Base-by-base conservation (phyloP, 2,329 filamentous ascomycete species). In the Fusarium equiseti region DNA sequence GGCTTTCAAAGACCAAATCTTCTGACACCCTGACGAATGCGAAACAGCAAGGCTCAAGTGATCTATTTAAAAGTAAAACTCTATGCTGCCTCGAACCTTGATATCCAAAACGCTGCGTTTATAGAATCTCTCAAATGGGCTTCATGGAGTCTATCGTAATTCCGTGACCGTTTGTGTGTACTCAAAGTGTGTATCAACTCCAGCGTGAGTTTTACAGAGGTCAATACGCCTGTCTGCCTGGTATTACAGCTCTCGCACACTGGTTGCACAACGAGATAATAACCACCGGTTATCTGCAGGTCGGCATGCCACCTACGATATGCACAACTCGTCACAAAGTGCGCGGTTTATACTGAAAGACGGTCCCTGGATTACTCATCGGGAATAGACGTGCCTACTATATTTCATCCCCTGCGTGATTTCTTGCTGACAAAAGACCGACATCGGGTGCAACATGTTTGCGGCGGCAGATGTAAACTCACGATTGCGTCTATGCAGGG, bases 401-500 rank as follows among this genome's bases (percentile, higher is more conserved):
- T 35, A 27, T 16, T 52, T 9, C 32, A 51, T 31, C 31, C n/a
- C 20, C 18, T 52, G 35, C 35, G 32, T 24, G 38, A 42, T 52
- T 52, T 52, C 50, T 5, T 27, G 24, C 7, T 22, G 11, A n/a
- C 44, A 43, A 61, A 27, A 51, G 31, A 26, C 63, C 63, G 54
- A 48, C 48, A 69, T 61, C 31, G 52, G 60, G 60, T 61, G 50
- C 35, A 58, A 50, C 59, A 54, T 68, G 29, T 42, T 68, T 40
- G 35, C 42, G 48, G 45, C 49, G 51, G 42, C 24, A 20, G 35
- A 22, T 20, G 27, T 29, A 43, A 38, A 59, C 50, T 53, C 38
- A 48, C 42, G 26, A 32, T 68, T 64, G 49, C 46, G 62, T 51
- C 56, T 53, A 42, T 58, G 50, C 59, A 64, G 16, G 50, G n/a